These are phyloP conservation scores for Microdochium bolleyi DNA, from an alignment of 2,329 filamentous ascomycete genomes.

Conservation along the genomic window DNA sequence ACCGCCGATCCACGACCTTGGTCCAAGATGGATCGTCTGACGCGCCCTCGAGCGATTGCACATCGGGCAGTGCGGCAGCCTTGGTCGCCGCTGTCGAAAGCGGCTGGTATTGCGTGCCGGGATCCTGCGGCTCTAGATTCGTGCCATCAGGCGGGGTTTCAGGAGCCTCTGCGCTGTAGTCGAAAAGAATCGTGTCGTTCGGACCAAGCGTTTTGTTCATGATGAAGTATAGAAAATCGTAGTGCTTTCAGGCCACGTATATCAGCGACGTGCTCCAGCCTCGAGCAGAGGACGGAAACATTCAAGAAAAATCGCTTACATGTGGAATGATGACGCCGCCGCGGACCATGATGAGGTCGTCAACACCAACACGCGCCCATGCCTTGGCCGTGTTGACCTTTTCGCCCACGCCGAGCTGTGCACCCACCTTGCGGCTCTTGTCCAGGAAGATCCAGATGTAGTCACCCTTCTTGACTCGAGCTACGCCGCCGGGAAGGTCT, in stretches of 20 bases:
- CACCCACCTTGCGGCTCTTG: slow-evolving; percentile 82
- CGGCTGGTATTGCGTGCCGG: slow-evolving; percentile 17
- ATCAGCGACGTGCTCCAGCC: background rate
- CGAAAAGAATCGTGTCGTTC: slow-evolving; percentile 66
- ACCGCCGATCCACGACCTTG: slow-evolving; percentile 90
- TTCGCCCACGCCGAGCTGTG: slow-evolving; percentile 67
- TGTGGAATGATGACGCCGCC: slow-evolving; percentile 90
- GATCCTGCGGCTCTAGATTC: slow-evolving; percentile 4
- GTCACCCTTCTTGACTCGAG: slow-evolving; percentile 88
- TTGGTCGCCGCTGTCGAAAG: slow-evolving; percentile 29
- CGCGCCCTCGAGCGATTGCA: slow-evolving; percentile 62
- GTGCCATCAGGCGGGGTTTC: slow-evolving; percentile 6
- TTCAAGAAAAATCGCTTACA: slow-evolving; percentile 45
- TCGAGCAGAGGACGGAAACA: background rate
- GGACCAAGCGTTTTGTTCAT: slow-evolving; percentile 76
- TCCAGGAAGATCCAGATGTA: slow-evolving; percentile 90
- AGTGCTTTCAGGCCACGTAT: slow-evolving; percentile 57
- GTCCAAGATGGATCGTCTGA: slow-evolving; percentile 72
- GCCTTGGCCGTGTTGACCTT: slow-evolving; percentile 63
- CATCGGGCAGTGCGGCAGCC: slow-evolving; percentile 30
- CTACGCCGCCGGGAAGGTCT: slow-evolving; percentile 76
- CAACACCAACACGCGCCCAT: slow-evolving; percentile 90
- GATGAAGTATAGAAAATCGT: slow-evolving; percentile 95
- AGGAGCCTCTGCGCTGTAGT: slow-evolving; percentile 53
- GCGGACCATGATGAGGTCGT: slow-evolving; percentile 89